Base-by-base conservation (phyloP, 73 alveolate genomes). In the Tetrahymena borealis region DNA sequence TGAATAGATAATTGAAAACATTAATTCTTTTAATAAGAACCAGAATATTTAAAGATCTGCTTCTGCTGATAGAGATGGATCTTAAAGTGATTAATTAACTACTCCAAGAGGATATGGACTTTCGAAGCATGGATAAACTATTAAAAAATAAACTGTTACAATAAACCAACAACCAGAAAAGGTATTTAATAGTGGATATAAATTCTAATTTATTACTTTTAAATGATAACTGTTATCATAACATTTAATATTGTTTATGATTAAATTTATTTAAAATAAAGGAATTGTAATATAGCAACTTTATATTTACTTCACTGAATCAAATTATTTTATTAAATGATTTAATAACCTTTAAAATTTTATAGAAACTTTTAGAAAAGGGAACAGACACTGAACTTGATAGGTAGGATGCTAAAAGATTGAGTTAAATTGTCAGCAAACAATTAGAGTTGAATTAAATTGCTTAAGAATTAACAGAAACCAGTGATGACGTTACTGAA, bases 311-410 rank as follows among this genome's bases (percentile, higher is more conserved):
- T 60, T 60, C 85, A 60, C 85, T 60, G 85, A 60, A 60, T 60
- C 35, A 60, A 60, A 60, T 24, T 24, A 6, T 60, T 24, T 18
- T 18, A n/a, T 18, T 60, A 24, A 60, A 15, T 60, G n/a, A 15
- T 60, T 18, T 24, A 60, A 60, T n/a, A 60, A 60, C n/a, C n/a
- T n/a, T n/a, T n/a, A n/a, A n/a, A n/a, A n/a, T n/a, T n/a, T n/a
- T n/a, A n/a, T 24, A 60, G 85, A 60, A 60, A 35, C 79, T 93
- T 78, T 60, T 39, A 31, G 95, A 93, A 32, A 93, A 93, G 79
- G 13, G 78, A 7, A 93, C 95, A 39, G 95, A 93, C 79, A 93
- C 95, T 3, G 95, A 92, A 79, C 78, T 79, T 33, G 95, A 93
- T 40, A 93, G 90, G 92, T 79, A 42, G 33, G 91, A 93, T 38